phyloP scores from a whole-genome alignment of 257 asterid species.

The Fraxinus pennsylvanica region DNA sequence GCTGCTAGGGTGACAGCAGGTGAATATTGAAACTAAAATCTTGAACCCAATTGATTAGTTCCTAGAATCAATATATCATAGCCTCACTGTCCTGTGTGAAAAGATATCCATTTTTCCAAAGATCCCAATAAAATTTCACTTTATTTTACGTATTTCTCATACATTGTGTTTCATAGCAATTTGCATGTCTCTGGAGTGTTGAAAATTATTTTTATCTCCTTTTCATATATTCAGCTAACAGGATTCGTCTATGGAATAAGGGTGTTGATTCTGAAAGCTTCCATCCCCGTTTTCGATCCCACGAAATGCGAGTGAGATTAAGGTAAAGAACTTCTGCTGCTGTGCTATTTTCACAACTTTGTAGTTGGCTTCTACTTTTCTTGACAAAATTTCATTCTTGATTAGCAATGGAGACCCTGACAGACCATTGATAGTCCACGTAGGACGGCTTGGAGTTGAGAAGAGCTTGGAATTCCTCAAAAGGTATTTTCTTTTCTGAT shows the following conservation, averaged over 20 bases:
- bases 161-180: not conserved
- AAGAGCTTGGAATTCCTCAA: constrained; percentile 91
- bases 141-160: not conserved
- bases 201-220: not conserved
- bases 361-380: not conserved
- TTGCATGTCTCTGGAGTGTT: not conserved
- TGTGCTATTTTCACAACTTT: not conserved
- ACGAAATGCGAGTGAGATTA: constrained; percentile 73
- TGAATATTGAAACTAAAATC: constrained; percentile 28
- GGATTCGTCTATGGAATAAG: constrained; percentile 92
- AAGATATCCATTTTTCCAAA: not conserved
- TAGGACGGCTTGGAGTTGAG: constrained; percentile 91
- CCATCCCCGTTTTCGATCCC: constrained; percentile 64
- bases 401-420: constrained; percentile 85
- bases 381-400: constrained; percentile 24
- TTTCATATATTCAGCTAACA: constrained; percentile 51
- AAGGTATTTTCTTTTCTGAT: constrained; percentile 45
- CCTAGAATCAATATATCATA: not conserved
- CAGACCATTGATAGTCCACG: constrained; percentile 83
- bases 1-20: constrained; percentile 85
- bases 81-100: not conserved
- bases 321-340: constrained; percentile 43
- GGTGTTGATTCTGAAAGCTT: constrained; percentile 97
- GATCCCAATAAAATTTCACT: not conserved
- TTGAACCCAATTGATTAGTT: constrained; percentile 1